These are phyloP conservation scores for Coemansia sp. DNA, from an alignment of 192 early-diverging fungal species.

Conservation along the genomic window DNA sequence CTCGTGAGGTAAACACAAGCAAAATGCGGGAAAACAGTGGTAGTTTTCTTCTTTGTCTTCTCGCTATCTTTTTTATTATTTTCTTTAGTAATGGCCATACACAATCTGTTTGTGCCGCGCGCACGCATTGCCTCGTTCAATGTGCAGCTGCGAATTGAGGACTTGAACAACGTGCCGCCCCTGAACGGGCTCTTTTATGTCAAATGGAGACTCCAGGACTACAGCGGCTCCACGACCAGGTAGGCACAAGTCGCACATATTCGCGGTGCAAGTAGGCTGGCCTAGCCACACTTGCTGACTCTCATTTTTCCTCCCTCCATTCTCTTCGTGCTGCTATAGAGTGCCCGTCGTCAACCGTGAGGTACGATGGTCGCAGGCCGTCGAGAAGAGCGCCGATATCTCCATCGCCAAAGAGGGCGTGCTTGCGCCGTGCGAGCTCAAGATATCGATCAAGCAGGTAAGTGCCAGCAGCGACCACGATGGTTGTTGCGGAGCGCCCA, in stretches of 20 bases:
- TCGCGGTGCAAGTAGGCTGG: too few relatives aligned
- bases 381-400: conserved; percentile 60
- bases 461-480: too few relatives aligned
- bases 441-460: conserved; percentile 73
- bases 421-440: conserved; percentile 75
- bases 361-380: conserved; percentile 68
- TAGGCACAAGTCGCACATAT: not conserved
- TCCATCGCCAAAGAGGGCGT: conserved; percentile 75
- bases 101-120: conserved; percentile 72
- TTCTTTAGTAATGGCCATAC: conserved; percentile 42
- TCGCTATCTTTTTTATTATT: not conserved
- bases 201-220: conserved; percentile 69
- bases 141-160: conserved; percentile 65
- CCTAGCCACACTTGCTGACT: not conserved
- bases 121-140: conserved; percentile 71
- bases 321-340: conserved; percentile 14
- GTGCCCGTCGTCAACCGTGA: conserved; percentile 51
- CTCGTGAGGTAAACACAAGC: too few relatives aligned
- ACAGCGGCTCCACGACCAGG: conserved; percentile 43
- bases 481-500: too few relatives aligned
- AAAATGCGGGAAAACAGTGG: too few relatives aligned
- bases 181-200: conserved; percentile 79
- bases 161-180: conserved; percentile 82
- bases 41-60: not conserved
- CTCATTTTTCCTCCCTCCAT: not conserved